Conservation (phyloP, 768 basidiomycete genomes). For the Sistotremastrum suecicum region DNA sequence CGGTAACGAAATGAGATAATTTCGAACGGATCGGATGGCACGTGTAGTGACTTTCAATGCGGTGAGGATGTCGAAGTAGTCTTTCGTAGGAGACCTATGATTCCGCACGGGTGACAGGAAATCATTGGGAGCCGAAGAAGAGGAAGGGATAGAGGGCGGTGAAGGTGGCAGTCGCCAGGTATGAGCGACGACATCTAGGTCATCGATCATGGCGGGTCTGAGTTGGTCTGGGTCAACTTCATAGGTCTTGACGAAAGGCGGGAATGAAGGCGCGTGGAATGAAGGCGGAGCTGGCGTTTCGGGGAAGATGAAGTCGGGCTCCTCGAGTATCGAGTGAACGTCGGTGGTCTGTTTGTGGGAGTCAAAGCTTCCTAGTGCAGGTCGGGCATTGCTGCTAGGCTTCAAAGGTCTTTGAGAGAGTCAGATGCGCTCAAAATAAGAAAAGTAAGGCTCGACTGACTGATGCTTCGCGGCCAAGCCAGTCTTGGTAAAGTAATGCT, state of each 20-base stretch:
- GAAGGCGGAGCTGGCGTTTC: constrained; percentile 51
- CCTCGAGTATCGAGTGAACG: constrained; percentile 24
- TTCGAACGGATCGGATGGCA: constrained; percentile 69
- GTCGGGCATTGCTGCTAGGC: constrained; percentile 49
- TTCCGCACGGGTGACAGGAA: constrained; percentile 10
- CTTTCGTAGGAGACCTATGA: constrained; percentile 2
- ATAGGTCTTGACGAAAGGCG: constrained; percentile 46
- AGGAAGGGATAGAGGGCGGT: constrained; percentile 1
- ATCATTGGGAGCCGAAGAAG: constrained; percentile 10
- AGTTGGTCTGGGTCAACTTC: constrained; percentile 69
- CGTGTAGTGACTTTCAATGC: constrained; percentile 68
- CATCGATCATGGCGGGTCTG: constrained; percentile 64
- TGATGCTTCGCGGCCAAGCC: constrained; percentile 59
- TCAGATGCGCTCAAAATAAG: constrained; percentile 6
- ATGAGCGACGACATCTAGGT: constrained; percentile 46
- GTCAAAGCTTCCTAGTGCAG: constrained; percentile 53
- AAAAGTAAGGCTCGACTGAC: constrained; percentile 26
- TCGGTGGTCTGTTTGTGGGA: constrained; percentile 24
- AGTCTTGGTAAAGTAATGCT: constrained; percentile 88
- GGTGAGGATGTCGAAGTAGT: constrained; percentile 46
- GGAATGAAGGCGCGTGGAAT: constrained; percentile 27
- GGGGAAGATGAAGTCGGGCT: constrained; percentile 47
- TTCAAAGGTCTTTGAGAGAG: constrained; percentile 23
- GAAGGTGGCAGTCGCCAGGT: constrained; percentile 32
- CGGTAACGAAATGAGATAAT: constrained; percentile 71